A percentile compares a stretch with the other conserved stretches of the same genome.
These are phyloP conservation scores for Ustilago loliicola DNA, from an alignment of 1,284 basidiomycete species.

Conservation along the genomic window DNA sequence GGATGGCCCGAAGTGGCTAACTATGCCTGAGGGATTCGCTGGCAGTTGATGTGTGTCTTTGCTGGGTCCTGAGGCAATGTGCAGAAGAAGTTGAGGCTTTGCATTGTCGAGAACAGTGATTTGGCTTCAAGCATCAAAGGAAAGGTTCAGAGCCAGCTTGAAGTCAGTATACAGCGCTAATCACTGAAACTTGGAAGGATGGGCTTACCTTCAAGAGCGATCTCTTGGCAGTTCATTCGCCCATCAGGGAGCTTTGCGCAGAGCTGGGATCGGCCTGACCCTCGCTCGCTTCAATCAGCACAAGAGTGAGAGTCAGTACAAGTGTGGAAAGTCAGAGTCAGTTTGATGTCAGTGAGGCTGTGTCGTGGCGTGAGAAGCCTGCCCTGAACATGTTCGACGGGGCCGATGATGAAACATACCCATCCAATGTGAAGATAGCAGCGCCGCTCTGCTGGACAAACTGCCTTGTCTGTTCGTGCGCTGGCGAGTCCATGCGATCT, in stretches of 20 bases:
- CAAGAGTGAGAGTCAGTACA: not conserved
- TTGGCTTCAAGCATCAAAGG: constrained; percentile 44
- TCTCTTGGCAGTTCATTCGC: constrained; percentile 43
- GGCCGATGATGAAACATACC: constrained; percentile 33
- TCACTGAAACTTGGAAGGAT: too few species aligned
- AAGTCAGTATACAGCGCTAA: too few species aligned
- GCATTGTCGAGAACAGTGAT: constrained; percentile 57
- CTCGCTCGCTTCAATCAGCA: constrained; percentile 33
- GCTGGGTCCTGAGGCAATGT: constrained; percentile 53
- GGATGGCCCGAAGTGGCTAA: not conserved
- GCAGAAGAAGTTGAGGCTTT: constrained; percentile 61
- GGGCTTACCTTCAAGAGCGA: constrained; percentile 55
- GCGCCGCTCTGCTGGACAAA: constrained; percentile 43
- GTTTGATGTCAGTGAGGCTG: constrained; percentile 7
- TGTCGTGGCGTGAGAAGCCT: not conserved
- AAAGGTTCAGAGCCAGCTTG: too few species aligned
- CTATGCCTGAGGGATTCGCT: constrained; percentile 47
- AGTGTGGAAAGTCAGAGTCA: too few species aligned
- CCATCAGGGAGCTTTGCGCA: constrained; percentile 48
- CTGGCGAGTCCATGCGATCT: constrained; percentile 45
- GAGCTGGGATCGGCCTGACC: constrained; percentile 42
- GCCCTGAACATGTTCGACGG: not conserved
- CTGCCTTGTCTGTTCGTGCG: constrained; percentile 35
- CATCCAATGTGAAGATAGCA: constrained; percentile 45
- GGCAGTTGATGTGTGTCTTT: constrained; percentile 60